A percentile compares a stretch with the other conserved stretches of the same genome.
Conservation (phyloP, 257 asterid species). For the Marsdenia floribunda region DNA sequence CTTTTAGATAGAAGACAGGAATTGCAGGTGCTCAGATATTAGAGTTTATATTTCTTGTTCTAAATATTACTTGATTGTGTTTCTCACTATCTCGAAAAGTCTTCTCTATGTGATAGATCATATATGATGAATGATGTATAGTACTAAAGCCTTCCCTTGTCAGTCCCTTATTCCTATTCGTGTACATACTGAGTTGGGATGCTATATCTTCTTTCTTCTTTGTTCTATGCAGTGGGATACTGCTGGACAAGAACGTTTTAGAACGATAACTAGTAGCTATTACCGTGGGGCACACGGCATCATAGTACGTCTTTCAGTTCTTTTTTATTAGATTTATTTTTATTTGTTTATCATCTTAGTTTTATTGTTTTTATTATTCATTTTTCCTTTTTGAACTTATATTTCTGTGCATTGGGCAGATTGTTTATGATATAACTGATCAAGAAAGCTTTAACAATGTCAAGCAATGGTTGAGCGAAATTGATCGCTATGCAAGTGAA, state of each 20-base stretch:
- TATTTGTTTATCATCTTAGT: background rate
- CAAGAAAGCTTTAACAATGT: constrained; percentile 80
- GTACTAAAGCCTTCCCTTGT: background rate
- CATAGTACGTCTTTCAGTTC: constrained; percentile 42
- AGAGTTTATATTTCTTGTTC: too few species aligned
- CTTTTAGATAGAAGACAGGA: background rate
- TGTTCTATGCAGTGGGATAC: constrained; percentile 69
- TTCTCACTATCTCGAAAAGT: background rate
- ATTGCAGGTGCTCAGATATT: background rate
- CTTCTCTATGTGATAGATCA: background rate
- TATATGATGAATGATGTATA: background rate
- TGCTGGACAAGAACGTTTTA: constrained; percentile 90
- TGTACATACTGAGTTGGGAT: constrained; percentile 5
- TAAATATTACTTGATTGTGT: background rate
- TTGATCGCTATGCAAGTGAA: constrained; percentile 83
- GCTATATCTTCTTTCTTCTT: constrained; percentile 3
- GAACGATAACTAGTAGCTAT: constrained; percentile 89
- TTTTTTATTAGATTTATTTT: background rate
- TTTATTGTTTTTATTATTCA: background rate
- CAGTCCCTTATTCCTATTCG: background rate
- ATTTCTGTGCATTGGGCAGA: constrained; percentile 33
- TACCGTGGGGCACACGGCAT: constrained; percentile 95
- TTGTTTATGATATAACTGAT: constrained; percentile 73
- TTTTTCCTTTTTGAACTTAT: constrained; percentile 11
- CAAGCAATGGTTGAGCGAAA: constrained; percentile 82